Evolutionary conservation across 2,329 filamentous ascomycete species (phyloP).

Genomic region (Aspergillus sp.): DNA sequence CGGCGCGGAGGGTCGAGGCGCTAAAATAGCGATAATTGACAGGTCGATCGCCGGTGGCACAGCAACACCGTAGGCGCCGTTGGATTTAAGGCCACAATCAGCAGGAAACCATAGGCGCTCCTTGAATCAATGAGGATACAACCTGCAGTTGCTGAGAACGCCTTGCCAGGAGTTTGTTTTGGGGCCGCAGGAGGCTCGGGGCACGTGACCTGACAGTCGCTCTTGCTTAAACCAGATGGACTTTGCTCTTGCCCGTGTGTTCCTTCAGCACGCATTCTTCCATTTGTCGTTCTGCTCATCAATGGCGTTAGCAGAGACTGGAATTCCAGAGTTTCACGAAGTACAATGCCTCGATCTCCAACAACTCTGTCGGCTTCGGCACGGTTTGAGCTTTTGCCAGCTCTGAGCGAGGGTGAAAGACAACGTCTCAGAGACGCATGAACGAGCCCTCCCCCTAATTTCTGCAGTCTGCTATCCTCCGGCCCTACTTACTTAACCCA

Average conservation of each 20-base stretch:
- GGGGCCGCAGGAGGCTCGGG: constrained; percentile 8
- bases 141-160: constrained; percentile 4
- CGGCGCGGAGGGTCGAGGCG: constrained; percentile 11
- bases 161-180: constrained; percentile 10
- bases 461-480: background rate
- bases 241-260: background rate
- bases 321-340: background rate
- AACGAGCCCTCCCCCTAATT: background rate
- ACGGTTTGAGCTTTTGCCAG: background rate
- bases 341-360: background rate
- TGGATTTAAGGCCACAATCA: background rate
- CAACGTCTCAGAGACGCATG: background rate
- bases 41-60: constrained; percentile 6
- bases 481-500: constrained; percentile 5
- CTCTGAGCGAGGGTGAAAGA: background rate
- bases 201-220: constrained; percentile 7
- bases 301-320: background rate
- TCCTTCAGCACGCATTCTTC: background rate
- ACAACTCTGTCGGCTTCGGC: background rate
- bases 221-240: background rate
- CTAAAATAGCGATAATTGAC: constrained; percentile 15
- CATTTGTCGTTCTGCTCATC: background rate
- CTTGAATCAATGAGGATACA: constrained; percentile 5
- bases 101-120: constrained; percentile 8
- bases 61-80: constrained; percentile 7